A percentile compares a stretch with the other conserved stretches of the same genome.
Conservation (phyloP, 345 rosid genomes). For the Eucalyptus tenuipes region DNA sequence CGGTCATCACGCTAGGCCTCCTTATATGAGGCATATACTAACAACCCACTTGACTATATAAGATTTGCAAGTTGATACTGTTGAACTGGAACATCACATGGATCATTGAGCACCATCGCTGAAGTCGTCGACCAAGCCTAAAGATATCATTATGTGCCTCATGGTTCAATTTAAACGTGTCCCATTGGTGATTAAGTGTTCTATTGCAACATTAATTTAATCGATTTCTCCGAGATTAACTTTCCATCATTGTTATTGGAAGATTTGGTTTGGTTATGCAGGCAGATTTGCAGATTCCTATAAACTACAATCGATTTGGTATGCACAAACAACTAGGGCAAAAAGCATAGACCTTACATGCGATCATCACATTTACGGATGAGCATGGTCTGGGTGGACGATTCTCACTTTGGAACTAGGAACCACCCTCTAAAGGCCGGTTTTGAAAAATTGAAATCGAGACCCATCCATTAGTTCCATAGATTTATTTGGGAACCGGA, state of each 20-base stretch:
- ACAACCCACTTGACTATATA: neutral
- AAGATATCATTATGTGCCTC: neutral
- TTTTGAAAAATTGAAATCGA: too few relatives aligned
- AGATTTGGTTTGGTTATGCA: neutral
- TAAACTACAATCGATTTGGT: neutral
- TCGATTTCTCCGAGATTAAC: neutral
- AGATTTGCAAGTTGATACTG: neutral
- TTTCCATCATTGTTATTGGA: neutral
- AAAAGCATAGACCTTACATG: neutral
- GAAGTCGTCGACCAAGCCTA: neutral
- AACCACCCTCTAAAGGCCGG: fast-evolving
- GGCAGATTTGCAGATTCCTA: neutral
- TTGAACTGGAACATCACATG: neutral
- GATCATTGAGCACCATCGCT: neutral
- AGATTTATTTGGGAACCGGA: fast-evolving
- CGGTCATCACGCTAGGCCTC: neutral
- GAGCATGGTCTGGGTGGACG: too few relatives aligned
- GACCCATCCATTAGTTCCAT: fast-evolving
- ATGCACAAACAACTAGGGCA: neutral
- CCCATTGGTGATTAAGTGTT: neutral
- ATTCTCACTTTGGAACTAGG: too few relatives aligned
- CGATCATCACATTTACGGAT: too few relatives aligned
- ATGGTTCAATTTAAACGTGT: neutral
- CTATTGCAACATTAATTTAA: neutral
- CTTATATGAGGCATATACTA: neutral